Base-by-base conservation (phyloP, 129 eudicot genomes). In the Escallonia herrerae region DNA sequence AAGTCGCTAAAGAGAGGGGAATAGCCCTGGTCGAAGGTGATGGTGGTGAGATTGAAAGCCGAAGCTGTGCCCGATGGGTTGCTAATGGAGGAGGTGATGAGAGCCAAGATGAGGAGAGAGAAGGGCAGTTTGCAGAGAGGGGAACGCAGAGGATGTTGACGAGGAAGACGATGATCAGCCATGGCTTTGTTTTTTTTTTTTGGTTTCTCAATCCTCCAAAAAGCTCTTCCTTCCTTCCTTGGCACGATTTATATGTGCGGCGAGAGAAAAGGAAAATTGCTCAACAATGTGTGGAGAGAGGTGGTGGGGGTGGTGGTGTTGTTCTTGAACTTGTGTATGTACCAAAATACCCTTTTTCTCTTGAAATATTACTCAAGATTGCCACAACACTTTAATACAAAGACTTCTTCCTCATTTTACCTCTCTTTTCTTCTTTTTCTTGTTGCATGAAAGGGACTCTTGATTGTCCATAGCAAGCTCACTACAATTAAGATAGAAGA, bases 1-100 rank as follows among this genome's bases (percentile, higher is more conserved):
- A 93, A 93, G 68, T 93, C 87, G 70, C 96, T 84, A 69, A 93
- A 93, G 59, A 93, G 90, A 72, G 98, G 84, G 38, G 89, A 68
- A 70, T 93, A 93, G 48, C 89, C 86, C 68, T 85, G 77, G 43
- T 66, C 74, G 56, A 77, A 93, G 14, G 85, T 75, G 72, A 86
- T 77, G 64, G 89, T 71, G 63, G 95, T 72, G 38, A 83, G 77
- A 63, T 88, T 88, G 62, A 85, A 88, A 39, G 71, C 79, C 11
- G 62, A 11, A 58, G 58, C 62, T 14, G 62, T 11, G 13, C 40
- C 8, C 37, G 37, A 5, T 37, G 68, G 38, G 33, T 22, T 56
- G 74, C 22, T n/a, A 7, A 68, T 58, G 65, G 46, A n/a, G 58
- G 33, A 57, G 43, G 62, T 4, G 22, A 74, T 15, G 67, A 72